Evolutionary conservation across 805 yeast genomes (phyloP).

Genomic region (Metschnikowia orientalis): DNA sequence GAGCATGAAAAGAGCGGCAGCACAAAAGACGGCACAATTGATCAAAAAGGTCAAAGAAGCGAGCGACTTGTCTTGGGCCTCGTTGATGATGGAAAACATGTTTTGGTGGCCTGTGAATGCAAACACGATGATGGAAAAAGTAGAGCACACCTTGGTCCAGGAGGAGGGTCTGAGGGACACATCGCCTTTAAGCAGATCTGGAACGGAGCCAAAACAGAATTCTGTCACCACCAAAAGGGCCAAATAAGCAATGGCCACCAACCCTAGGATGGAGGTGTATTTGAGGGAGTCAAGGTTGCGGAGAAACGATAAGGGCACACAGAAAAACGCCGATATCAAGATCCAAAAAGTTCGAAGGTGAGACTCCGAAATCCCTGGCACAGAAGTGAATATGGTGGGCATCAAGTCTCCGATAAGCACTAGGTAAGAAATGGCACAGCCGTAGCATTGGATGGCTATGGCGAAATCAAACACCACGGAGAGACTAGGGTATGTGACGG

Average conservation of each 20-base stretch:
- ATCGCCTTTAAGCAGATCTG: constrained; percentile 27
- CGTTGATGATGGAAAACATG: constrained; percentile 86
- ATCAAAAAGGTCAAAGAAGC: constrained; percentile 45
- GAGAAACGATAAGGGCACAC: constrained; percentile 67
- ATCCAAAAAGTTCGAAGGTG: constrained; percentile 56
- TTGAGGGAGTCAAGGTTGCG: constrained; percentile 76
- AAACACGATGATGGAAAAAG: constrained; percentile 89
- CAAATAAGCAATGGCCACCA: constrained; percentile 75
- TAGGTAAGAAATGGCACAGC: constrained; percentile 66
- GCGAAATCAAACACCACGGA: constrained; percentile 68
- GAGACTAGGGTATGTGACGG: constrained; percentile 60
- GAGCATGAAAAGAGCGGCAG: constrained; percentile 56
- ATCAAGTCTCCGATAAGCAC: constrained; percentile 72
- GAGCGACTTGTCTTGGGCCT: constrained; percentile 56
- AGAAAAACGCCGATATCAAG: constrained; percentile 38
- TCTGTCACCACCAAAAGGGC: constrained; percentile 71
- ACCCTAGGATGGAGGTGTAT: constrained; percentile 79
- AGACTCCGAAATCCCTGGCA: constrained; percentile 20
- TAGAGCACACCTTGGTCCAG: constrained; percentile 48
- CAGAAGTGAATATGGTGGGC: constrained; percentile 48
- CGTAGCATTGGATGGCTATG: constrained; percentile 73
- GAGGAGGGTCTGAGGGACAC: constrained; percentile 35
- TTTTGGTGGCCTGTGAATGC: constrained; percentile 96
- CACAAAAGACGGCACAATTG: constrained; percentile 50
- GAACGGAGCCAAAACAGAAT: constrained; percentile 54